These are phyloP conservation scores for Pseudozyma sp. DNA, from an alignment of 1,284 basidiomycete species.

Conservation along the genomic window DNA sequence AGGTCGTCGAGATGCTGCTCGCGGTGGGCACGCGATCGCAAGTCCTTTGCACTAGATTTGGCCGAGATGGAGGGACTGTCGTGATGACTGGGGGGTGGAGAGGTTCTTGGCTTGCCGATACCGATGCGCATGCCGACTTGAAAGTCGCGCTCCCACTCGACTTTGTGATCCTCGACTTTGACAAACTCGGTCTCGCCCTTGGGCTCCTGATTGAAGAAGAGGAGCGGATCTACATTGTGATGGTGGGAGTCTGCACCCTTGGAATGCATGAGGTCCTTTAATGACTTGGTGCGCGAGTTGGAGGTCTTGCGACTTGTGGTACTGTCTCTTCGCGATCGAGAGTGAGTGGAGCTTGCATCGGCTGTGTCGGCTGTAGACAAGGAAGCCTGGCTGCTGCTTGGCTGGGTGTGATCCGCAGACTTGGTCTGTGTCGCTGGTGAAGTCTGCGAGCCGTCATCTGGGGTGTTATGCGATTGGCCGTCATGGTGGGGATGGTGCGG, in stretches of 20 bases:
- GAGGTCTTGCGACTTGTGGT: constrained; percentile 39
- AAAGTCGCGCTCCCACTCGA: constrained; percentile 55
- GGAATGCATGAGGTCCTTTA: constrained; percentile 20
- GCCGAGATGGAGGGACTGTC: constrained; percentile 35
- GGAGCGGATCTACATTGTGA: constrained; percentile 40
- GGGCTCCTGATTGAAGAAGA: constrained; percentile 51
- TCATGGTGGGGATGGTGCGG: constrained; percentile 6
- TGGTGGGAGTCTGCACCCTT: constrained; percentile 20
- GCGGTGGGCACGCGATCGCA: constrained; percentile 25
- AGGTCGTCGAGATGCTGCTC: constrained; percentile 36
- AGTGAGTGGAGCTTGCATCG: constrained; percentile 12
- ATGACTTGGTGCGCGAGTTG: constrained; percentile 31
- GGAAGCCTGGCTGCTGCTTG: constrained; percentile 3
- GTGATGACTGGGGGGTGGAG: constrained; percentile 23
- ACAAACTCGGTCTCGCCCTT: constrained; percentile 48
- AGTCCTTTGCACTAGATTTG: constrained; percentile 42
- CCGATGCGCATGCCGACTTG: constrained; percentile 58
- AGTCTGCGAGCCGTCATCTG: constrained; percentile 10
- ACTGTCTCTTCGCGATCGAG: constrained; percentile 24
- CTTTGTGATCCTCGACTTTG: constrained; percentile 47
- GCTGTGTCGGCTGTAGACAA: constrained; percentile 2
- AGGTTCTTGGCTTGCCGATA: constrained; percentile 52
- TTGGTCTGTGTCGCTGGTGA: background rate
- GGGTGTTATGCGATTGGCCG: constrained; percentile 4
- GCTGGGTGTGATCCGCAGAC: background rate